A percentile compares a stretch with the other conserved stretches of the same genome.
Evolutionary conservation across 2,329 filamentous ascomycete genomes (phyloP).

Genomic region (Talaromyces piceae): DNA sequence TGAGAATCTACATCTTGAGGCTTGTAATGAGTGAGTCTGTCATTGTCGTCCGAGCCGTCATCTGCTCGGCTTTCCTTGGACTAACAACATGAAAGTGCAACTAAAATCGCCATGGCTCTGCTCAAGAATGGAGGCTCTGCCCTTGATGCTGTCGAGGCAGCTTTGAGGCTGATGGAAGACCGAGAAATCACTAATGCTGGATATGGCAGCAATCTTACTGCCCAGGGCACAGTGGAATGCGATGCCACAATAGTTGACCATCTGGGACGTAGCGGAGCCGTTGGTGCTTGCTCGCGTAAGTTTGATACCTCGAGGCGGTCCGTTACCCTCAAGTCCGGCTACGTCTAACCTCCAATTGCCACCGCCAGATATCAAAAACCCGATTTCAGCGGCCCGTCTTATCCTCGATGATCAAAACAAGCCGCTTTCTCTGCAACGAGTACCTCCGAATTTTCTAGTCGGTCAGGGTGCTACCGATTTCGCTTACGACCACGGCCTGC

Average conservation of each 20-base stretch:
- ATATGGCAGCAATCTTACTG: slow-evolving; percentile 87
- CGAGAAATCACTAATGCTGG: slow-evolving; percentile 94
- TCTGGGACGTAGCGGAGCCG: slow-evolving; percentile 81
- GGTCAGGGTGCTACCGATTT: slow-evolving; percentile 82
- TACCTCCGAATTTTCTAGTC: slow-evolving; percentile 87
- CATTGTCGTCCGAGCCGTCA: background rate
- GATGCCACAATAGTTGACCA: slow-evolving; percentile 93
- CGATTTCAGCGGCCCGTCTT: slow-evolving; percentile 75
- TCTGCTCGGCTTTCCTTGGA: slow-evolving; percentile 1
- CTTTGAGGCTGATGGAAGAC: slow-evolving; percentile 82
- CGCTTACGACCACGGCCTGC: slow-evolving; percentile 69
- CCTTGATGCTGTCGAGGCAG: slow-evolving; percentile 81
- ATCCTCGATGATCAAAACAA: slow-evolving; percentile 71
- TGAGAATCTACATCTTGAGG: slow-evolving; percentile 73
- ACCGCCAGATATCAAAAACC: slow-evolving; percentile 84
- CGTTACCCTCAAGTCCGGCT: slow-evolving; percentile 7
- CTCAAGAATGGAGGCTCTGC: slow-evolving; percentile 72
- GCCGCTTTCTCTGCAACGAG: slow-evolving; percentile 73
- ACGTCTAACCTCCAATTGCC: slow-evolving; percentile 11
- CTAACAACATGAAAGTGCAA: slow-evolving; percentile 54
- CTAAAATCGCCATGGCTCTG: slow-evolving; percentile 73
- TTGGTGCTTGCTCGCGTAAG: slow-evolving; percentile 83
- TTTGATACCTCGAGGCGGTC: slow-evolving; percentile 15
- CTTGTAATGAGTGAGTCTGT: slow-evolving; percentile 72
- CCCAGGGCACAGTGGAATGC: slow-evolving; percentile 86